A percentile compares a stretch with the other conserved stretches of the same genome.
These are phyloP conservation scores for Populus alba DNA, from an alignment of 345 rosid genomes.

Conservation along the genomic window DNA sequence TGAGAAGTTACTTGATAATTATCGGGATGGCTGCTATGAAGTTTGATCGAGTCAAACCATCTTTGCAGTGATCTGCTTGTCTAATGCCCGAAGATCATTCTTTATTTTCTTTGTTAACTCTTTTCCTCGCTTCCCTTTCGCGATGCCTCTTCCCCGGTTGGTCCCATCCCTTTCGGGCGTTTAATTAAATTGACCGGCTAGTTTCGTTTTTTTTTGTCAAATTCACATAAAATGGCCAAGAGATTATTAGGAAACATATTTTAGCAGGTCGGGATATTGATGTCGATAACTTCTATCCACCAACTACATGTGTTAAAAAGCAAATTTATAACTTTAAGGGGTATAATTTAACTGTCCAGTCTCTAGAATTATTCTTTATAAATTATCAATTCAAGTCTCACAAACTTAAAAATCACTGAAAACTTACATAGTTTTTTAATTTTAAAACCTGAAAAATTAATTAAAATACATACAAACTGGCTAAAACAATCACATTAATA, in stretches of 20 bases:
- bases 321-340: too few relatives aligned
- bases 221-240: background rate
- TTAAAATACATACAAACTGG: fast-evolving
- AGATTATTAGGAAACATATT: background rate
- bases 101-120: too few relatives aligned
- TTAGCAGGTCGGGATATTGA: background rate
- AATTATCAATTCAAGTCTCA: fast-evolving
- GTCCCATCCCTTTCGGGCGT: background rate
- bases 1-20: background rate
- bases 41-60: slow-evolving; percentile 27
- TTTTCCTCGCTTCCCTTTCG: background rate
- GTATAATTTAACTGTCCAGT: too few relatives aligned
- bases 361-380: too few relatives aligned
- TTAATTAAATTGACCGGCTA: background rate
- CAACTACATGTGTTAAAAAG: background rate
- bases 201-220: background rate
- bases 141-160: background rate
- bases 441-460: too few relatives aligned
- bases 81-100: slow-evolving; percentile 1
- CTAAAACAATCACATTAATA: fast-evolving
- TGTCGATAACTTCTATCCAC: background rate
- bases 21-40: background rate
- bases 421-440: fast-evolving
- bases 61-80: slow-evolving; percentile 22
- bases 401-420: too few relatives aligned